phyloP scores from a whole-genome alignment of 2,329 filamentous ascomycete species.

The Calonectria honghensis region DNA sequence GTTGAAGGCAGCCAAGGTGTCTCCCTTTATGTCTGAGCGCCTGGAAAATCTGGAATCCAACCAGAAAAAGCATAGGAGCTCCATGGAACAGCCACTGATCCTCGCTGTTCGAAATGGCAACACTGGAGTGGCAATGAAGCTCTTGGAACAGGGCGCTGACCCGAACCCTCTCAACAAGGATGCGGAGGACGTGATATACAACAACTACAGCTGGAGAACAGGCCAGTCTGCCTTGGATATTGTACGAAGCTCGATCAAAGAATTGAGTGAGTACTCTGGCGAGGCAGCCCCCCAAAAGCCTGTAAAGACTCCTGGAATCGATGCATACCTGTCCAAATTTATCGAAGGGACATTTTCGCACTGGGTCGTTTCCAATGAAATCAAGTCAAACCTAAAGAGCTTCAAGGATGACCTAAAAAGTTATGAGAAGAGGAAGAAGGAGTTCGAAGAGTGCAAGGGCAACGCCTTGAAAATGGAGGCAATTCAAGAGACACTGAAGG shows the following conservation, averaged over 20 bases:
- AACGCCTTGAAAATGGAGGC: constrained; percentile 69
- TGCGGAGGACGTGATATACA: constrained; percentile 60
- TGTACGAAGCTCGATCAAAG: constrained; percentile 71
- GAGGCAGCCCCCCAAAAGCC: constrained; percentile 47
- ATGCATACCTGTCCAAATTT: constrained; percentile 73
- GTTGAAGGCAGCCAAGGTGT: constrained; percentile 73
- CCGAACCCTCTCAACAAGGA: constrained; percentile 74
- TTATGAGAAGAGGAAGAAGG: constrained; percentile 35
- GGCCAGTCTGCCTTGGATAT: constrained; percentile 76
- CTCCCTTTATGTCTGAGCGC: constrained; percentile 58
- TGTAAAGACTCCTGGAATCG: constrained; percentile 60
- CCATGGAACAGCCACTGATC: constrained; percentile 79
- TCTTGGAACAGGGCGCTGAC: constrained; percentile 80
- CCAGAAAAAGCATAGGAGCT: constrained; percentile 66
- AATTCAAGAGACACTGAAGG: constrained; percentile 60
- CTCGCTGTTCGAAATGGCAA: constrained; percentile 70
- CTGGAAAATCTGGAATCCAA: constrained; percentile 68
- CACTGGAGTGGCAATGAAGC: constrained; percentile 70
- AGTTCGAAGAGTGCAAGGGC: constrained; percentile 58
- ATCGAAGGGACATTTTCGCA: constrained; percentile 75
- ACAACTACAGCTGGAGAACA: constrained; percentile 58
- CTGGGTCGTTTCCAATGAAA: constrained; percentile 68
- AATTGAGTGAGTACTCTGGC: constrained; percentile 67
- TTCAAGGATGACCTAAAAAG: constrained; percentile 52
- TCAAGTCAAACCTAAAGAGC: constrained; percentile 59